Evolutionary conservation across 139 green algal species (phyloP).

Genomic region (Deuterostichococcus epilithicus): DNA sequence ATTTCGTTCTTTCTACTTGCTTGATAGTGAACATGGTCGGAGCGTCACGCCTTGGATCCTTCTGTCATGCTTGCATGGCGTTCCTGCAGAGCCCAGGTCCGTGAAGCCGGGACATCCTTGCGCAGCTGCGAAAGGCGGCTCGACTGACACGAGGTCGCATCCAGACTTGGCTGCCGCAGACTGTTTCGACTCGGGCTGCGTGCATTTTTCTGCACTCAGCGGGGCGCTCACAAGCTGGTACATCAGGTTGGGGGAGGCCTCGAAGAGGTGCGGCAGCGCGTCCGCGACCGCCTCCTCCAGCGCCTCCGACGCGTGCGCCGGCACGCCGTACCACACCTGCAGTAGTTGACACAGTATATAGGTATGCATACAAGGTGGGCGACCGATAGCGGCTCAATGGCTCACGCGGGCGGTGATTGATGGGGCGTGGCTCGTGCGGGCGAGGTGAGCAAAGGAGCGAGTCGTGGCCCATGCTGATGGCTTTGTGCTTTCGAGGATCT

Average conservation of each 20-base stretch:
- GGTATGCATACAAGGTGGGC: too few relatives aligned
- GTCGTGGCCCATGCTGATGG: too few relatives aligned
- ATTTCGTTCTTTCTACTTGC: conserved; percentile 15
- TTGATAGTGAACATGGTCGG: neutral
- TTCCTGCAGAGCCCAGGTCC: too few relatives aligned
- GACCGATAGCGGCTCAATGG: too few relatives aligned
- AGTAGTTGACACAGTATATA: too few relatives aligned
- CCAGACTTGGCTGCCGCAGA: neutral
- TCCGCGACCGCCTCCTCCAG: conserved; percentile 64
- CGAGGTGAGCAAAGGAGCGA: too few relatives aligned
- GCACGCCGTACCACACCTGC: conserved; percentile 70
- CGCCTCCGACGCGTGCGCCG: conserved; percentile 37
- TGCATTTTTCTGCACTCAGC: conserved; percentile 20
- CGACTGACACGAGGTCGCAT: neutral
- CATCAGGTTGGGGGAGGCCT: conserved; percentile 55
- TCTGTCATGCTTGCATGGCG: too few relatives aligned
- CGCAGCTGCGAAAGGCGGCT: neutral
- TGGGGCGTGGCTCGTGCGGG: too few relatives aligned
- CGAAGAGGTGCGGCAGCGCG: conserved; percentile 71
- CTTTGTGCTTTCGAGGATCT: too few relatives aligned
- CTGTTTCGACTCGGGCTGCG: neutral
- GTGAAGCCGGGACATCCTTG: too few relatives aligned
- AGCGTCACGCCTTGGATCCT: too few relatives aligned
- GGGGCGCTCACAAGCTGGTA: conserved; percentile 77
- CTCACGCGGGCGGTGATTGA: too few relatives aligned